These are phyloP conservation scores for Phanerochaete carnosa DNA, from an alignment of 768 basidiomycete genomes.

Conservation along the genomic window DNA sequence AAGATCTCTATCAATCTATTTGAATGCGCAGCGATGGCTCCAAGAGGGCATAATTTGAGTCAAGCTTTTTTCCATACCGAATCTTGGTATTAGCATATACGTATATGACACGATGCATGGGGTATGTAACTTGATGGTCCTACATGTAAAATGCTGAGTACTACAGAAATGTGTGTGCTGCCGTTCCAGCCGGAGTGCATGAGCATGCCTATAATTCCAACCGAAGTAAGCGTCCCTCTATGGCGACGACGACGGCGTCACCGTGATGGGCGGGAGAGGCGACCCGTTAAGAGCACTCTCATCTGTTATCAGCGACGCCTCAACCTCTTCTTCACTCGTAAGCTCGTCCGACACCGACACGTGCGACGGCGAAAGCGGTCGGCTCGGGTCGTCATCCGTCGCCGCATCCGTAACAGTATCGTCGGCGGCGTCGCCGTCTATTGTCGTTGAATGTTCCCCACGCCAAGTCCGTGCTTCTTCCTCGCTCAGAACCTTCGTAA, in stretches of 20 bases:
- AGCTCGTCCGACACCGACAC: conserved; percentile 15
- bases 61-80: neutral
- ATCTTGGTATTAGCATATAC: conserved; percentile 9
- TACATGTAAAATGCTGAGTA: conserved; percentile 13
- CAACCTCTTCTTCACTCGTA: conserved; percentile 27
- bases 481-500: conserved; percentile 67
- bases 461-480: conserved; percentile 67
- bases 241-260: conserved; percentile 36
- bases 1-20: too few species aligned
- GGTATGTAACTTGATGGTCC: conserved; percentile 17
- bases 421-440: conserved; percentile 11
- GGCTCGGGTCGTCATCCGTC: conserved; percentile 10
- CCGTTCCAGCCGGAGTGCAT: conserved; percentile 13
- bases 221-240: conserved; percentile 6
- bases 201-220: conserved; percentile 6
- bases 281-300: conserved; percentile 14
- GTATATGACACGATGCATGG: conserved; percentile 15
- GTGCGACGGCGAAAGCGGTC: conserved; percentile 19
- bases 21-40: too few species aligned
- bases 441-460: conserved; percentile 18
- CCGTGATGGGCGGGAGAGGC: conserved; percentile 39
- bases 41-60: too few species aligned
- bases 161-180: conserved; percentile 6
- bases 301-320: conserved; percentile 20
- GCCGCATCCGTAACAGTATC: neutral